phyloP scores from a whole-genome alignment of 2,329 filamentous ascomycete species.

The Pestalotiopsis sp. region DNA sequence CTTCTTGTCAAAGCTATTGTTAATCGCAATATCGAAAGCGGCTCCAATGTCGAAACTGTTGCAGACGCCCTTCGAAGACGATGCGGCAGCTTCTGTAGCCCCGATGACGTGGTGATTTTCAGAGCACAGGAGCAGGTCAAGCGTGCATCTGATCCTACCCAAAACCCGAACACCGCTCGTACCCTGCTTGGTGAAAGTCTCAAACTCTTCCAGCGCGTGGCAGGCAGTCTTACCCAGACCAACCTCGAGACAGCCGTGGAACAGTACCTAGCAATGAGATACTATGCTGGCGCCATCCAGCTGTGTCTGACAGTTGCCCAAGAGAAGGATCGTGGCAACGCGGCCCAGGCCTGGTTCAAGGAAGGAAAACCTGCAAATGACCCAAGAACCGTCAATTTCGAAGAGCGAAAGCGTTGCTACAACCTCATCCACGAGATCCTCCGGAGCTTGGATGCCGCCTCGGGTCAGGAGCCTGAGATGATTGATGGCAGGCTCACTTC shows the following conservation, averaged over 20 bases:
- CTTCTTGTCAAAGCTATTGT: slow-evolving; percentile 96
- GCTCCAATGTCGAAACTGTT: slow-evolving; percentile 95
- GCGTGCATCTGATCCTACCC: slow-evolving; percentile 77
- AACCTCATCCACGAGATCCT: slow-evolving; percentile 85
- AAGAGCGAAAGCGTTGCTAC: slow-evolving; percentile 78
- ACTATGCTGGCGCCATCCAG: slow-evolving; percentile 92
- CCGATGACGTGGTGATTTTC: slow-evolving; percentile 97
- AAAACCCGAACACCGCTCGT: slow-evolving; percentile 75
- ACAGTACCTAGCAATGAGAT: slow-evolving; percentile 80
- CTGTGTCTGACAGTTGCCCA: slow-evolving; percentile 82
- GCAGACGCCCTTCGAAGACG: slow-evolving; percentile 89
- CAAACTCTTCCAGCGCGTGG: slow-evolving; percentile 85
- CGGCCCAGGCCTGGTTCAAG: slow-evolving; percentile 82
- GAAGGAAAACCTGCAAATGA: slow-evolving; percentile 78
- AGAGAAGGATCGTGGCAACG: slow-evolving; percentile 85
- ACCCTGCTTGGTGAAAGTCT: slow-evolving; percentile 87
- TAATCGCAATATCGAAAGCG: slow-evolving; percentile 94
- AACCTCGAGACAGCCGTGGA: slow-evolving; percentile 78
- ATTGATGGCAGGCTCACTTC: slow-evolving; percentile 79
- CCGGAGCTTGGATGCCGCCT: slow-evolving; percentile 72
- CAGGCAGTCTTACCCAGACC: slow-evolving; percentile 76
- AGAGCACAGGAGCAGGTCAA: slow-evolving; percentile 96
- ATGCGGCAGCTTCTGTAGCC: slow-evolving; percentile 96
- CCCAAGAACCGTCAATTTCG: slow-evolving; percentile 67
- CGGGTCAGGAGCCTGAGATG: slow-evolving; percentile 68